Conservation (phyloP, 2,329 filamentous ascomycete genomes). For the Aspergillus sp. region DNA sequence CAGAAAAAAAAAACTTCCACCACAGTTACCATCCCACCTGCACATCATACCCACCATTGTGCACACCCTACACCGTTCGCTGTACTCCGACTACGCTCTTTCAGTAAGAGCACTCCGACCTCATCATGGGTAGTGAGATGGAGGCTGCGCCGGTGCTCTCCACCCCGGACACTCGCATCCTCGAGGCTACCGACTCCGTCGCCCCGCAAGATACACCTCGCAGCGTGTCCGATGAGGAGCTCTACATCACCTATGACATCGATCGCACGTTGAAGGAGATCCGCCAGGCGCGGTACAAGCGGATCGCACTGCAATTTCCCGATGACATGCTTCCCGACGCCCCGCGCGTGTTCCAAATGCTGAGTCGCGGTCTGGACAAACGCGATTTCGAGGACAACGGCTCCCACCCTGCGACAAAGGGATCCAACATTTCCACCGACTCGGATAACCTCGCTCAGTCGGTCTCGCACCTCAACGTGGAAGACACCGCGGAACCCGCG, state of each 20-base stretch:
- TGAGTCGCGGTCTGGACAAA: slow-evolving; percentile 54
- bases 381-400: slow-evolving; percentile 18
- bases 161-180: slow-evolving; percentile 61
- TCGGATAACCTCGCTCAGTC: slow-evolving; percentile 22
- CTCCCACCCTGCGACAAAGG: slow-evolving; percentile 12
- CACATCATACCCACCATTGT: slow-evolving; percentile 4
- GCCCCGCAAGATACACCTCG: slow-evolving; percentile 31
- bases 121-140: slow-evolving; percentile 32
- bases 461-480: slow-evolving; percentile 26
- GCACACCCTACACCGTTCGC: background rate
- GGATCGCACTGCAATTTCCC: slow-evolving; percentile 91
- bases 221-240: slow-evolving; percentile 63
- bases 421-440: slow-evolving; percentile 8
- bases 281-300: slow-evolving; percentile 65
- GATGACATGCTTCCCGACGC: slow-evolving; percentile 89
- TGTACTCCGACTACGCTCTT: background rate
- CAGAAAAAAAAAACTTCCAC: slow-evolving; percentile 20
- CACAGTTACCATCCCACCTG: slow-evolving; percentile 8
- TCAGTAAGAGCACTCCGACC: background rate
- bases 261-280: slow-evolving; percentile 76
- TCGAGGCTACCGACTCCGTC: slow-evolving; percentile 53
- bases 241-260: slow-evolving; percentile 80
- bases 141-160: slow-evolving; percentile 58
- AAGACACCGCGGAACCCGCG: slow-evolving; percentile 22
- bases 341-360: slow-evolving; percentile 69